Evolutionary conservation across 257 asterid genomes (phyloP), one percentile per base, ranked within the genome.

Genomic region (Petunia secreta): DNA sequence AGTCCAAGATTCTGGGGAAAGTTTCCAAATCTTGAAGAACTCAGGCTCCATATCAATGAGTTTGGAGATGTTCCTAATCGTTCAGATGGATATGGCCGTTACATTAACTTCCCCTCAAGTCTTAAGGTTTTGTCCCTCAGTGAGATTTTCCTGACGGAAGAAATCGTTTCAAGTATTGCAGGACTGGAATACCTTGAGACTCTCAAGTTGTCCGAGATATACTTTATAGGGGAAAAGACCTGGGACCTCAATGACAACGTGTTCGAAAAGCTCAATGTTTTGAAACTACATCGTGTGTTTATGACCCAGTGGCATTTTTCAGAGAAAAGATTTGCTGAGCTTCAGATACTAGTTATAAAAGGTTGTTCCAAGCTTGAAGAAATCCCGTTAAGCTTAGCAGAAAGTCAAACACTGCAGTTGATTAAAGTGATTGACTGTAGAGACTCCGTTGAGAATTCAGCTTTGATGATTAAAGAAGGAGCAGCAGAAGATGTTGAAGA

Each of bases 281-380:
- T 67, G 0, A 41, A 41, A 67, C 0, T 67, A 3, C 39, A 7
- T 67, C 39, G 5, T 43, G 75, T 43, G 9, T 67, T 67, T 67
- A 43, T 67, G 39, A 67, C 6, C 4, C 0, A 0, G 0, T 67
- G 39, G 75, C 3, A 0, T 43, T 43, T 14, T 15, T 3, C 15
- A 67, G 38, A 8, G 0, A 39, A 1, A 0, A 15, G 55, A 67
- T 67, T 41, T 67, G 39, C 55, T 15, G 0, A 0, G 4, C 75
- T 67, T 67, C n/a, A 43, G n/a, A 8, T 0, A n/a, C 75, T 67
- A 0, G 15, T 67, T 0, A 0, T 41, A 3, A n/a, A 41, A n/a
- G 8, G 15, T 60, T 60, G 66, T 60, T 1, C 66, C 66, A 60
- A 60, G 2, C 66, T 60, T 60, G 66, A 60, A 8, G 38, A n/a